Base-by-base conservation (phyloP, 177 flowering plant genomes). In the Telopea speciosissima region DNA sequence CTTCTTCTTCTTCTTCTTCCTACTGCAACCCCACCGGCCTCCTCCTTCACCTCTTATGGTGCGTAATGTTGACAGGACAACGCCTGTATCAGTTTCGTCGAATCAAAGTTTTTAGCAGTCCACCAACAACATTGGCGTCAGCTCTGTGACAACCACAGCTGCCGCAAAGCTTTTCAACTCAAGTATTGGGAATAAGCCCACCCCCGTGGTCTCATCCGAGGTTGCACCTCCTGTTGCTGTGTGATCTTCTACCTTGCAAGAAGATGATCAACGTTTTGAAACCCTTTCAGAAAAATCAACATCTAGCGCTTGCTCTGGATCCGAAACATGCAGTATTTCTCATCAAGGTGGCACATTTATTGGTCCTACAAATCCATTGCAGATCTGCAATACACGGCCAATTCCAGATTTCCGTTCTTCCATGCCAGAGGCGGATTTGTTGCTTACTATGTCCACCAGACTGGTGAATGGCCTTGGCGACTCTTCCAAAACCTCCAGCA, bases 151-250 rank as follows among this genome's bases (percentile, higher is more conserved):
- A 22, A 70, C 64, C 44, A 69, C 79, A 11, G 77, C 73, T 62
- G 79, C 79, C 58, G 71, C 71, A 26, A 77, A 74, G 73, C 71
- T 77, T 17, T 62, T 74, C 60, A 77, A 70, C 25, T 77, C 75
- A 24, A 76, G 59, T 63, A 12, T 49, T 1, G 54, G 54, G 16
- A 49, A 49, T 49, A 49, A 13, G 19, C 4, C 19, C 54, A 16
- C 40, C 40, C 5, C 52, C 12, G 19, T 10, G 26, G 63, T 13
- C 3, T 52, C 19, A 54, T 54, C 45, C 23, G 26, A 33, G 52
- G 25, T 59, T 28, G 59, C 17, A 52, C 12, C 49, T 69, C 33
- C 71, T 22, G 22, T 69, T 33, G 16, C 64, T 60, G 62, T 36
- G 19, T 25, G 25, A 19, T 54, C 70, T 52, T 68, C 70, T 25